phyloP scores from a whole-genome alignment of 352 stramenopile genomes.

The Phytophthora idaei region DNA sequence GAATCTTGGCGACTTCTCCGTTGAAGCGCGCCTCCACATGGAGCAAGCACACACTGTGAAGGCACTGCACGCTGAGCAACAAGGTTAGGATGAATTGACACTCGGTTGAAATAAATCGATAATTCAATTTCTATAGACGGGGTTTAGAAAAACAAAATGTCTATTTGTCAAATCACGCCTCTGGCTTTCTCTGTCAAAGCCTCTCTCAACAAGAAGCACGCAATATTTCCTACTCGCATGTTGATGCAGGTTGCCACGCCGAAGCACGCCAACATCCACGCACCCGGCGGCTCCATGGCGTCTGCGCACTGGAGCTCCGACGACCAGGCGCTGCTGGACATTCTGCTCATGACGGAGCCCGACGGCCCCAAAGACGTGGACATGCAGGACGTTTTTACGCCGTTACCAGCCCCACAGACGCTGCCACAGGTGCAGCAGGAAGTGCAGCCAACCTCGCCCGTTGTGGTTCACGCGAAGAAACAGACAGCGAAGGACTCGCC shows the following conservation, averaged over 20 bases:
- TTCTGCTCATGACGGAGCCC: slow-evolving; percentile 29
- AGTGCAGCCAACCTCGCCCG: slow-evolving; percentile 16
- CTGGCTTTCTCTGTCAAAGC: not conserved
- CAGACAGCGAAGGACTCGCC: slow-evolving; percentile 8
- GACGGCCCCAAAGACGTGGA: slow-evolving; percentile 14
- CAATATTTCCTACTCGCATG: not conserved
- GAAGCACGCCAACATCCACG: slow-evolving; percentile 14
- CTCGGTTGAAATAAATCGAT: no score
- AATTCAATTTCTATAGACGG: not conserved
- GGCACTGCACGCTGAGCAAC: not conserved
- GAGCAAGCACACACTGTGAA: not conserved
- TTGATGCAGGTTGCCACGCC: slow-evolving; percentile 33
- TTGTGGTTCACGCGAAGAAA: slow-evolving; percentile 3
- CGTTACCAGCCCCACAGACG: not conserved
- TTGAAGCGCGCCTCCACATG: slow-evolving; percentile 6
- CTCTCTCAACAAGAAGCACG: not conserved
- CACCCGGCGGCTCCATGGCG: not conserved
- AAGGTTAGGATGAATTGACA: no score
- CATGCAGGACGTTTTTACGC: slow-evolving; percentile 7
- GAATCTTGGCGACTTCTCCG: slow-evolving; percentile 4
- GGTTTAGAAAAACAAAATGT: not conserved
- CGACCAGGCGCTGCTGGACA: slow-evolving; percentile 42
- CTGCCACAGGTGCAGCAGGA: not conserved
- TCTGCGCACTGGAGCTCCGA: slow-evolving; percentile 36
- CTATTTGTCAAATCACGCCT: not conserved